Evolutionary conservation across 176 grass and related monocot species (phyloP).

Genomic region (Cenchrus americanus): DNA sequence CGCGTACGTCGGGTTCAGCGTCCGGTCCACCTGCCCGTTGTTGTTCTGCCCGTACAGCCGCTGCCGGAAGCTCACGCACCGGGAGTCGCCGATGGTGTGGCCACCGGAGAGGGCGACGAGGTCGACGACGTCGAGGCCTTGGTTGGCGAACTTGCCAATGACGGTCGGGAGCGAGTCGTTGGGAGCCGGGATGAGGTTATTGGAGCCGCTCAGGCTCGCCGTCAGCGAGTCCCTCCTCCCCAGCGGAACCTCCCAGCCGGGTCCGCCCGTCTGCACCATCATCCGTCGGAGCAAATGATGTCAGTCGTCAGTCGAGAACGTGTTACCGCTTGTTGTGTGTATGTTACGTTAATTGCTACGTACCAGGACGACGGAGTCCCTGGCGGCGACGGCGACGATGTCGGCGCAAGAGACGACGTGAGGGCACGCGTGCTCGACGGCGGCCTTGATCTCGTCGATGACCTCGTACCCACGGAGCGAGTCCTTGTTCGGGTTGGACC

Average conservation of each 20-base stretch:
- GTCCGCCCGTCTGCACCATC: constrained; percentile 52
- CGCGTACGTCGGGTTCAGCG: constrained; percentile 58
- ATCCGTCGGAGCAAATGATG: background rate
- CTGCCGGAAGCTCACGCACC: constrained; percentile 76
- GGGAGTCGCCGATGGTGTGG: constrained; percentile 63
- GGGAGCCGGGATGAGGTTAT: constrained; percentile 80
- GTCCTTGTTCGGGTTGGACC: constrained; percentile 75
- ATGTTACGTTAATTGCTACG: background rate
- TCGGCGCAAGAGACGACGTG: constrained; percentile 70
- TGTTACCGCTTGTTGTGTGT: too few relatives aligned
- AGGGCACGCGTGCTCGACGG: constrained; percentile 71
- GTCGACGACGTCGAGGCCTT: constrained; percentile 68
- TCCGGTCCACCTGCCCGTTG: constrained; percentile 57
- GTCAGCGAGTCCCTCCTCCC: constrained; percentile 67
- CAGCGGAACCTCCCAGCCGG: constrained; percentile 67
- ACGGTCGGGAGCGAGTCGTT: constrained; percentile 73
- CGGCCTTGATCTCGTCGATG: constrained; percentile 88
- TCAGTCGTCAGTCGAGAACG: background rate
- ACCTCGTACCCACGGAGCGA: constrained; percentile 81
- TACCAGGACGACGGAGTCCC: constrained; percentile 81
- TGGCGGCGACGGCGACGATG: constrained; percentile 65
- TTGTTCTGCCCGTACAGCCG: constrained; percentile 70
- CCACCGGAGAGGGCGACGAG: constrained; percentile 69
- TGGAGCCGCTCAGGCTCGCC: constrained; percentile 71
- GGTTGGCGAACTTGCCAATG: constrained; percentile 72